Evolutionary conservation across 2,329 filamentous ascomycete genomes (phyloP).

Genomic region (Apiospora pterosperma): DNA sequence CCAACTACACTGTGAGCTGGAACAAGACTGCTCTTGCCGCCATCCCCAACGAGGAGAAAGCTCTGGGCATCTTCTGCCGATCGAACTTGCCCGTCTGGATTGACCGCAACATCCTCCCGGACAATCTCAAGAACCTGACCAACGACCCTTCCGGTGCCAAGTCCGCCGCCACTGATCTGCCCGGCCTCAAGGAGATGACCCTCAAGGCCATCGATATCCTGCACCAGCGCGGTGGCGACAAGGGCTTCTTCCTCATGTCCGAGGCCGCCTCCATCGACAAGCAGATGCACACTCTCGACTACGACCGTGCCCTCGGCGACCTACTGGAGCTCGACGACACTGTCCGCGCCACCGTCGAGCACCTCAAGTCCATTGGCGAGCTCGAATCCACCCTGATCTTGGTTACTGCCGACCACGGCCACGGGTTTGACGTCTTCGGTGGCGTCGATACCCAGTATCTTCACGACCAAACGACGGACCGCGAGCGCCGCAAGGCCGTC

Average conservation of each 20-base stretch:
- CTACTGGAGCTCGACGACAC: slow-evolving; percentile 85
- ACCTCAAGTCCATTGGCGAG: slow-evolving; percentile 62
- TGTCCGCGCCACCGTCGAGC: slow-evolving; percentile 68
- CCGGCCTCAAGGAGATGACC: slow-evolving; percentile 86
- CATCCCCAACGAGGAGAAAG: slow-evolving; percentile 55
- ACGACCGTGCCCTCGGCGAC: slow-evolving; percentile 80
- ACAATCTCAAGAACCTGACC: slow-evolving; percentile 62
- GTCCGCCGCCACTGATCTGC: slow-evolving; percentile 66
- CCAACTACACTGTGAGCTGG: slow-evolving; percentile 66
- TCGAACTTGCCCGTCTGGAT: slow-evolving; percentile 80
- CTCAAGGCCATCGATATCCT: slow-evolving; percentile 81
- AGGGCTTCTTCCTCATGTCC: slow-evolving; percentile 85
- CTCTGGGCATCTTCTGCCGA: slow-evolving; percentile 75
- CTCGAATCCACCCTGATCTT: slow-evolving; percentile 75
- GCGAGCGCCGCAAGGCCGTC: slow-evolving; percentile 71
- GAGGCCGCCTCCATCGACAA: slow-evolving; percentile 86
- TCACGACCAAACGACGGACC: slow-evolving; percentile 58
- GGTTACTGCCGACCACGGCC: slow-evolving; percentile 84
- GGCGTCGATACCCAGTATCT: slow-evolving; percentile 79
- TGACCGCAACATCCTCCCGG: slow-evolving; percentile 75
- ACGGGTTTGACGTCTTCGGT: slow-evolving; percentile 85
- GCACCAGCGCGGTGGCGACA: slow-evolving; percentile 59
- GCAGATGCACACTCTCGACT: slow-evolving; percentile 84
- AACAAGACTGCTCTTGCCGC: slow-evolving; percentile 70
- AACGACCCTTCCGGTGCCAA: slow-evolving; percentile 68